Percentiles rank a stretch among this genome's conserved stretches.
These are phyloP conservation scores for Tanacetum coccineum DNA, from an alignment of 129 eudicot species.

Conservation along the genomic window DNA sequence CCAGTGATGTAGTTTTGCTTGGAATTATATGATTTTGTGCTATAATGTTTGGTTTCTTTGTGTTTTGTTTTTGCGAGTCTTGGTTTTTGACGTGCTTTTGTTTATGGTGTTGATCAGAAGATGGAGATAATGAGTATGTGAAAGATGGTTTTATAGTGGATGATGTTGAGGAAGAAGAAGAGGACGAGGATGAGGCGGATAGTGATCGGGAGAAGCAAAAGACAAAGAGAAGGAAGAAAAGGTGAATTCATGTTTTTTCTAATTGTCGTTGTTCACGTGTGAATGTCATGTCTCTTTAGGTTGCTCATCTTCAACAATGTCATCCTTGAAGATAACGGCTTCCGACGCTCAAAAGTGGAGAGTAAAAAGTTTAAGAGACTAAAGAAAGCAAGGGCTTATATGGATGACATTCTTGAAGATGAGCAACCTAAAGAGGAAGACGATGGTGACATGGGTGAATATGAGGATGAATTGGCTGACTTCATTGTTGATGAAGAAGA, in stretches of 20 bases:
- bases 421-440: conserved; percentile 69
- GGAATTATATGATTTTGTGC: no score
- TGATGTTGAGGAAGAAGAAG: conserved; percentile 74
- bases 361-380: conserved; percentile 84
- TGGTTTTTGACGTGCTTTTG: conserved; percentile 7
- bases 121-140: conserved; percentile 86
- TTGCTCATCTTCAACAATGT: no score
- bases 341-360: conserved; percentile 69
- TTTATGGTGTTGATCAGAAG: conserved; percentile 45
- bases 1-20: not conserved
- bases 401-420: conserved; percentile 84
- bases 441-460: conserved; percentile 59
- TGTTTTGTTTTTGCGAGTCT: not conserved
- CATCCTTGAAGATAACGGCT: conserved; percentile 81
- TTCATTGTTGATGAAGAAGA: conserved; percentile 94
- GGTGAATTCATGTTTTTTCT: conserved; percentile 31
- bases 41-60: no score
- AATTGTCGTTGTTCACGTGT: not conserved
- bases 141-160: conserved; percentile 92
- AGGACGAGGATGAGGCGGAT: conserved; percentile 47
- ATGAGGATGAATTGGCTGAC: conserved; percentile 94
- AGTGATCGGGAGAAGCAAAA: conserved; percentile 66
- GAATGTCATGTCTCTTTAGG: not conserved
- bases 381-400: conserved; percentile 74
- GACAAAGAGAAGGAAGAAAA: conserved; percentile 80